Percentiles rank a stretch among this genome's conserved stretches.
phyloP scores from a whole-genome alignment of 371 early-diverging fungal species.

The Rhizopus delemar region DNA sequence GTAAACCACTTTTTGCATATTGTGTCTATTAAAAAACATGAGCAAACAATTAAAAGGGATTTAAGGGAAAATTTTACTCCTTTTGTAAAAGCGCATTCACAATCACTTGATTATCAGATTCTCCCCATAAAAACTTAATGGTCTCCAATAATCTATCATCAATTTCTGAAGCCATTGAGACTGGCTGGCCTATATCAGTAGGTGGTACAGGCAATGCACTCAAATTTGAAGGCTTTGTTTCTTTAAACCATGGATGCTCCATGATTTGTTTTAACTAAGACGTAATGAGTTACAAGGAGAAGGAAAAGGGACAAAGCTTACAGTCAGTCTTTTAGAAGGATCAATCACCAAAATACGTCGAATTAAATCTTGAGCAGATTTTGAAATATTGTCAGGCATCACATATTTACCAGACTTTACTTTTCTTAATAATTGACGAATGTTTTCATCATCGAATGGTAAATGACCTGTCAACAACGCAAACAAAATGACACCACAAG shows the following conservation, averaged over 20 bases:
- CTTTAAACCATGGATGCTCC: slow-evolving; percentile 51
- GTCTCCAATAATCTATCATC: slow-evolving; percentile 52
- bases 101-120: slow-evolving; percentile 36
- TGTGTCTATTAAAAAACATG: slow-evolving; percentile 27
- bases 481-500: slow-evolving; percentile 76
- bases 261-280: slow-evolving; percentile 46
- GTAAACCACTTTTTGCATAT: slow-evolving; percentile 58
- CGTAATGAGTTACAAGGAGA: too few species aligned
- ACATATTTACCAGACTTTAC: slow-evolving; percentile 56
- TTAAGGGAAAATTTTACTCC: slow-evolving; percentile 27
- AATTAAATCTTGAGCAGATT: slow-evolving; percentile 64
- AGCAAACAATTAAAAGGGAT: too few species aligned
- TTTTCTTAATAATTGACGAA: slow-evolving; percentile 72
- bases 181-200: slow-evolving; percentile 44
- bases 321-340: slow-evolving; percentile 46
- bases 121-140: slow-evolving; percentile 49
- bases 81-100: slow-evolving; percentile 44
- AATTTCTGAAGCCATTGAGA: slow-evolving; percentile 36
- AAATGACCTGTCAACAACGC: slow-evolving; percentile 75
- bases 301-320: slow-evolving; percentile 17
- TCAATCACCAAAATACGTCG: slow-evolving; percentile 50
- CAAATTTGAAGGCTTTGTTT: slow-evolving; percentile 35
- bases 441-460: slow-evolving; percentile 83
- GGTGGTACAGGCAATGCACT: slow-evolving; percentile 44
- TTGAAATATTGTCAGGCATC: slow-evolving; percentile 71